Conservation (phyloP, 805 yeast genomes). For the Clavispora fructus region DNA sequence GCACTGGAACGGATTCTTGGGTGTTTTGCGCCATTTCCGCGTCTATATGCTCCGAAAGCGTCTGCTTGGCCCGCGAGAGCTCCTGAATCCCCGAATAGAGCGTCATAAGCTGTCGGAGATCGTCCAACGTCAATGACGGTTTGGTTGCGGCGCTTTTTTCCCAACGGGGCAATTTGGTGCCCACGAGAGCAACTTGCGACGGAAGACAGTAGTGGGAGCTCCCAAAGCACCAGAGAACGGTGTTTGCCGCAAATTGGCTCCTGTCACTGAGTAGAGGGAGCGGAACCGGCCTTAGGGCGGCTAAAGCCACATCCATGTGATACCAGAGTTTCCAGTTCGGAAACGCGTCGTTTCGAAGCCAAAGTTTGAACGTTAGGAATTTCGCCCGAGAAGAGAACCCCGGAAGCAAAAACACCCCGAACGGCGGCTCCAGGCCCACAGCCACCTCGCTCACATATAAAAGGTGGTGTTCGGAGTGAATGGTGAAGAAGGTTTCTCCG, state of each 20-base stretch:
- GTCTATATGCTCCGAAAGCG: slow-evolving; percentile 18
- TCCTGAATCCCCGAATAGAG: slow-evolving; percentile 19
- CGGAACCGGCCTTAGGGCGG: background rate
- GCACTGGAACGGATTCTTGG: background rate
- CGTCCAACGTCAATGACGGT: slow-evolving; percentile 11
- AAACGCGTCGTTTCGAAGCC: background rate
- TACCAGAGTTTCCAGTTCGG: background rate
- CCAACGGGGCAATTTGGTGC: background rate
- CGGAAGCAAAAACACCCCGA: slow-evolving; percentile 25
- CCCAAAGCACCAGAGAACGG: slow-evolving; percentile 10
- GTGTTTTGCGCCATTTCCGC: slow-evolving; percentile 1
- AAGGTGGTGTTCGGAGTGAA: slow-evolving; percentile 17
- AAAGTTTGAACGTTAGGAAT: background rate
- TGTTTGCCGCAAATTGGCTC: slow-evolving; percentile 2
- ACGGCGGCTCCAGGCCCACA: slow-evolving; percentile 19
- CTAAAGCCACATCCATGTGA: background rate
- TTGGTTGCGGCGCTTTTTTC: background rate
- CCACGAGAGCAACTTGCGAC: background rate
- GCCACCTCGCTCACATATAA: slow-evolving; percentile 31
- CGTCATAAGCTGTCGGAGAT: slow-evolving; percentile 10
- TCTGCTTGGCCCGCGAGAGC: slow-evolving; percentile 20
- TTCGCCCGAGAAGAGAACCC: background rate
- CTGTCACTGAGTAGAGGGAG: background rate
- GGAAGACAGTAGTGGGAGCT: slow-evolving; percentile 4
- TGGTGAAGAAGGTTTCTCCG: slow-evolving; percentile 16